Evolutionary conservation across 106 monocot species (phyloP).

Genomic region (Dioscorea dumetorum): DNA sequence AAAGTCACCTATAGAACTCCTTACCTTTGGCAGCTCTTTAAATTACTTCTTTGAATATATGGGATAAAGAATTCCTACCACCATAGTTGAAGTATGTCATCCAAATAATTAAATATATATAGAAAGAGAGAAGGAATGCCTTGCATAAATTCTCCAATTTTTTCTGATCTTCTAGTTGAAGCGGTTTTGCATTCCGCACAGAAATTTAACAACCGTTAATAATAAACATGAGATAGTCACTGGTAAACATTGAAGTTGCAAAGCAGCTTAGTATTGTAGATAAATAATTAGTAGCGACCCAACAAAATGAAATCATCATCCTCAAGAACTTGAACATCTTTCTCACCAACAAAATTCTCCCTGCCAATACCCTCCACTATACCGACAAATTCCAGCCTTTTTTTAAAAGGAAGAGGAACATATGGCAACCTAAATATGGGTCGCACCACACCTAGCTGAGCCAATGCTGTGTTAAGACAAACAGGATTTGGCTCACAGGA

Average conservation of each 20-base stretch:
- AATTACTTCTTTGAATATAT: too few species aligned
- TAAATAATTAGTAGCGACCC: slow-evolving; percentile 34
- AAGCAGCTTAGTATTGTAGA: background rate
- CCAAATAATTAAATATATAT: too few species aligned
- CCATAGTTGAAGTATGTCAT: too few species aligned
- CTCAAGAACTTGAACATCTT: slow-evolving; percentile 61
- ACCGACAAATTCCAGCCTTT: slow-evolving; percentile 59
- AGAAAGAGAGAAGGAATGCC: too few species aligned
- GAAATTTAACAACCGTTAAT: too few species aligned
- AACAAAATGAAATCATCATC: slow-evolving; percentile 74
- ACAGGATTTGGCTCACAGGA: slow-evolving; percentile 78
- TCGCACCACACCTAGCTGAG: slow-evolving; percentile 72
- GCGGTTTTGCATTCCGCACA: too few species aligned
- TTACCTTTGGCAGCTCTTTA: too few species aligned
- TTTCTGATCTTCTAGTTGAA: too few species aligned
- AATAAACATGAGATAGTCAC: too few species aligned
- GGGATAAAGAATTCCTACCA: too few species aligned
- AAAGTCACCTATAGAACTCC: too few species aligned
- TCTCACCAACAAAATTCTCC: slow-evolving; percentile 71
- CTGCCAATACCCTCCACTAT: slow-evolving; percentile 76
- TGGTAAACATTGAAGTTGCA: background rate
- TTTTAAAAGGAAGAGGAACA: slow-evolving; percentile 57
- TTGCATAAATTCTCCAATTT: too few species aligned
- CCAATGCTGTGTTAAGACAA: slow-evolving; percentile 72
- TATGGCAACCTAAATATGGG: slow-evolving; percentile 84